phyloP scores from a whole-genome alignment of 441 rosid genomes.

The Erodium moschatum region DNA sequence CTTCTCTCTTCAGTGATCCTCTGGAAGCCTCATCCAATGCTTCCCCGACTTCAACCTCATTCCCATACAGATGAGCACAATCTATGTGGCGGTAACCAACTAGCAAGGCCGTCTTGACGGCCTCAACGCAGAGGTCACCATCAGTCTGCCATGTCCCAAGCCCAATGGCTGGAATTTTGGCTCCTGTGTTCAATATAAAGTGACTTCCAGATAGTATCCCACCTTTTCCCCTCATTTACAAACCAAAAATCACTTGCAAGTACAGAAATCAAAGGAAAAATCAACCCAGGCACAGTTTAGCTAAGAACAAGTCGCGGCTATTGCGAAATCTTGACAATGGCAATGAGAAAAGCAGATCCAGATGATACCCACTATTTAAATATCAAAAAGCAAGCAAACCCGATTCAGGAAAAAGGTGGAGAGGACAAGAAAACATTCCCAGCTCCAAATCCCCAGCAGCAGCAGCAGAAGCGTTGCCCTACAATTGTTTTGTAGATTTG shows the following conservation, averaged over 20 bases:
- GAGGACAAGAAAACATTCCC: slow-evolving; percentile 3
- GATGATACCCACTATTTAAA: no score
- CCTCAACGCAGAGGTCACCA: background rate
- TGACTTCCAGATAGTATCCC: background rate
- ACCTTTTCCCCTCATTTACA: background rate
- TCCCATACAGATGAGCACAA: background rate
- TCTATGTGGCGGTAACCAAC: background rate
- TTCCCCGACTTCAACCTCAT: background rate
- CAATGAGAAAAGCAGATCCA: background rate
- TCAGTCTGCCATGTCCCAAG: background rate
- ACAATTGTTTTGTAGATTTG: slow-evolving; percentile 3
- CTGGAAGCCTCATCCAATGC: background rate
- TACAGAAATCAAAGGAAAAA: background rate
- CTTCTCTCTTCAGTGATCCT: background rate
- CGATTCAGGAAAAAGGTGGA: background rate
- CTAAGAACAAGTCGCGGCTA: background rate
- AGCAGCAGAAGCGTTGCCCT: background rate
- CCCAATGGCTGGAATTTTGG: background rate
- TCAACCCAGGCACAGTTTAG: background rate
- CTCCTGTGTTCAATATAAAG: background rate
- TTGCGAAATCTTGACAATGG: background rate
- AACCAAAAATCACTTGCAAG: background rate
- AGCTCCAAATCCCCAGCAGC: background rate
- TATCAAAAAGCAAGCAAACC: background rate
- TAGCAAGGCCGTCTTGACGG: background rate